Percentiles rank a stretch among this genome's conserved stretches.
phyloP scores from a whole-genome alignment of 2,329 filamentous ascomycete genomes.

The Fusarium tanahbumbuense region DNA sequence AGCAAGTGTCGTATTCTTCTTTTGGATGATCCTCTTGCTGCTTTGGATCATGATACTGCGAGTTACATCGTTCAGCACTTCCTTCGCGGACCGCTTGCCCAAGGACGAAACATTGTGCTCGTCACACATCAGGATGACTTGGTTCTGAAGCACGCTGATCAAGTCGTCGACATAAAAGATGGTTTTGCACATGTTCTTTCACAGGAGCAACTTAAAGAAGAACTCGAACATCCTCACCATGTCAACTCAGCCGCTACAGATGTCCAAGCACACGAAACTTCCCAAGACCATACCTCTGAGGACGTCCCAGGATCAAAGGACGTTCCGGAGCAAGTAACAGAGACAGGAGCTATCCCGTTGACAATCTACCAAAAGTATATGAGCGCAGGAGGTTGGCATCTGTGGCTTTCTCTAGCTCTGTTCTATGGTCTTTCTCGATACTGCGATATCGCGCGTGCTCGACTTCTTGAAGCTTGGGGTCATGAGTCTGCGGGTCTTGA shows the following conservation, averaged over 20 bases:
- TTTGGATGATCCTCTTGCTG: slow-evolving; percentile 72
- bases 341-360: slow-evolving; percentile 77
- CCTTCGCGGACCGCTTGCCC: slow-evolving; percentile 69
- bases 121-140: slow-evolving; percentile 85
- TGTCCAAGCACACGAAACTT: slow-evolving; percentile 38
- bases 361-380: slow-evolving; percentile 88
- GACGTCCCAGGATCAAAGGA: slow-evolving; percentile 38
- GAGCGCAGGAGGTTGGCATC: slow-evolving; percentile 79
- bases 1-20: slow-evolving; percentile 67
- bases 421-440: slow-evolving; percentile 73
- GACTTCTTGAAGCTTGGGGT: slow-evolving; percentile 90
- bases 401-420: slow-evolving; percentile 75
- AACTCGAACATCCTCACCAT: slow-evolving; percentile 54
- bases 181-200: slow-evolving; percentile 66
- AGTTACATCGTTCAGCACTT: slow-evolving; percentile 70
- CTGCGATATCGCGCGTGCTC: slow-evolving; percentile 74
- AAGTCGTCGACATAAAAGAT: slow-evolving; percentile 76
- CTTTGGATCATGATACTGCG: slow-evolving; percentile 71
- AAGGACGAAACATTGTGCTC: slow-evolving; percentile 77
- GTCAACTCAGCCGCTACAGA: slow-evolving; percentile 30
- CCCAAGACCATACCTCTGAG: slow-evolving; percentile 51
- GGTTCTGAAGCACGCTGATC: slow-evolving; percentile 76
- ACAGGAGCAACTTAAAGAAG: slow-evolving; percentile 57
- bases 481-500: slow-evolving; percentile 61
- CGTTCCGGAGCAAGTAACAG: slow-evolving; percentile 50